Evolutionary conservation across 768 basidiomycete species (phyloP).

Genomic region (Auricularia auricula-judae): DNA sequence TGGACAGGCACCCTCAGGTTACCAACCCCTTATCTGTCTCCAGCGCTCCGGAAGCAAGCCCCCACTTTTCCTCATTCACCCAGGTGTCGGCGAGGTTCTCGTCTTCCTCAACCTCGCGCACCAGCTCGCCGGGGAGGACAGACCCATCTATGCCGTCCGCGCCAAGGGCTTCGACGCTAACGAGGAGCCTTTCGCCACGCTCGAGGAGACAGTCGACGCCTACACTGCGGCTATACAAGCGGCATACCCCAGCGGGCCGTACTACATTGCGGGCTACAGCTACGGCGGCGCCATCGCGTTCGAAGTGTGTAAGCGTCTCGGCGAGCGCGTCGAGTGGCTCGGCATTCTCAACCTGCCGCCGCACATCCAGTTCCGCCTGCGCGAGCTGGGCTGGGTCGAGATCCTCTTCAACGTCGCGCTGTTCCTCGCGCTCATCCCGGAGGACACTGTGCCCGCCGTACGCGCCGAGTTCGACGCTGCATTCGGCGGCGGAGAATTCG

Average conservation of each 20-base stretch:
- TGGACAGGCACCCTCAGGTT: constrained; percentile 11
- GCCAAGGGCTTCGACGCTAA: constrained; percentile 32
- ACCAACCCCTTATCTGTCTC: constrained; percentile 32
- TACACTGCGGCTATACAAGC: constrained; percentile 26
- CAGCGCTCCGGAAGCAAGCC: constrained; percentile 28
- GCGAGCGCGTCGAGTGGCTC: constrained; percentile 25
- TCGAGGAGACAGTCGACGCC: constrained; percentile 29
- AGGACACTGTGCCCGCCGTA: constrained; percentile 8
- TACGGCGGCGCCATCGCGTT: constrained; percentile 35
- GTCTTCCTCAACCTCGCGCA: constrained; percentile 33
- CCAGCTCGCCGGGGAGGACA: constrained; percentile 25
- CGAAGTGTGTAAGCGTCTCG: constrained; percentile 28
- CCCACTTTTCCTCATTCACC: constrained; percentile 33
- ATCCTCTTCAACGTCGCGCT: constrained; percentile 30
- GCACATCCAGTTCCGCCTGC: constrained; percentile 31
- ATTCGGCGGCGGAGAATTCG: constrained; percentile 13
- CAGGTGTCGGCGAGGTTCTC: constrained; percentile 31
- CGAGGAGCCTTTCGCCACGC: constrained; percentile 24
- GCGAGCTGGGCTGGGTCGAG: constrained; percentile 29
- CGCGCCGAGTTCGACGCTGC: constrained; percentile 10
- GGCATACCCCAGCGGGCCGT: constrained; percentile 26
- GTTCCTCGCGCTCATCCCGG: constrained; percentile 26
- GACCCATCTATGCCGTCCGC: constrained; percentile 34
- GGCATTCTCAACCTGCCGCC: constrained; percentile 34
- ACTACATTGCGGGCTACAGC: constrained; percentile 34